Evolutionary conservation across 495 filamentous ascomycete genomes (phyloP).

Genomic region (Letharia lupina): DNA sequence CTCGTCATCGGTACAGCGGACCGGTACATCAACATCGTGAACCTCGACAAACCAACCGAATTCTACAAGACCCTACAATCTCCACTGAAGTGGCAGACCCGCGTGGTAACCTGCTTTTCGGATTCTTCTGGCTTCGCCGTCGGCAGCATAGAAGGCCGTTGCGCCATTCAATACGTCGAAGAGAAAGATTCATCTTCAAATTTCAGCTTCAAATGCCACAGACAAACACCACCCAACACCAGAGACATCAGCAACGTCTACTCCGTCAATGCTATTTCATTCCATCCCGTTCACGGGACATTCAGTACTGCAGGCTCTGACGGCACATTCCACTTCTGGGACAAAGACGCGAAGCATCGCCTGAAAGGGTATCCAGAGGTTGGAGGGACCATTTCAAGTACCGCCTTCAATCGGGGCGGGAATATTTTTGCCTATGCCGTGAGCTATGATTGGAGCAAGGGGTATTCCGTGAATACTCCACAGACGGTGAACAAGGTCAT

Average conservation of each 20-base stretch:
- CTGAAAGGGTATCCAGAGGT: slow-evolving; percentile 83
- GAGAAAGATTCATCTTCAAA: slow-evolving; percentile 76
- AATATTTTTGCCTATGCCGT: slow-evolving; percentile 84
- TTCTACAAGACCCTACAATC: slow-evolving; percentile 79
- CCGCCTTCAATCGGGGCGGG: slow-evolving; percentile 67
- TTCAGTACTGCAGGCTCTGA: slow-evolving; percentile 87
- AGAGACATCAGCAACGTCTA: slow-evolving; percentile 70
- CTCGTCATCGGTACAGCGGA: slow-evolving; percentile 82
- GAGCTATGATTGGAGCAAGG: slow-evolving; percentile 94
- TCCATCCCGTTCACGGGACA: slow-evolving; percentile 79
- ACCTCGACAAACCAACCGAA: slow-evolving; percentile 65
- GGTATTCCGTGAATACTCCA: slow-evolving; percentile 62
- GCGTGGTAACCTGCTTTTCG: slow-evolving; percentile 73
- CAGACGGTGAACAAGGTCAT: slow-evolving; percentile 74
- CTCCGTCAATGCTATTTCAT: slow-evolving; percentile 80
- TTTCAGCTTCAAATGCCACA: slow-evolving; percentile 92
- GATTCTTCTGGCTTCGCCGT: slow-evolving; percentile 80
- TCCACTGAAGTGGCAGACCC: slow-evolving; percentile 82
- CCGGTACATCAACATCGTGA: slow-evolving; percentile 78
- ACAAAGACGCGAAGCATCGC: slow-evolving; percentile 79
- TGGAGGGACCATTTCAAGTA: slow-evolving; percentile 69
- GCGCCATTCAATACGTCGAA: slow-evolving; percentile 80
- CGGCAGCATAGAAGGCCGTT: slow-evolving; percentile 82
- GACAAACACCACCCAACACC: slow-evolving; percentile 56
- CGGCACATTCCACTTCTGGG: slow-evolving; percentile 86